phyloP scores from a whole-genome alignment of 2,329 filamentous ascomycete genomes.

The Ascochyta pisi region DNA sequence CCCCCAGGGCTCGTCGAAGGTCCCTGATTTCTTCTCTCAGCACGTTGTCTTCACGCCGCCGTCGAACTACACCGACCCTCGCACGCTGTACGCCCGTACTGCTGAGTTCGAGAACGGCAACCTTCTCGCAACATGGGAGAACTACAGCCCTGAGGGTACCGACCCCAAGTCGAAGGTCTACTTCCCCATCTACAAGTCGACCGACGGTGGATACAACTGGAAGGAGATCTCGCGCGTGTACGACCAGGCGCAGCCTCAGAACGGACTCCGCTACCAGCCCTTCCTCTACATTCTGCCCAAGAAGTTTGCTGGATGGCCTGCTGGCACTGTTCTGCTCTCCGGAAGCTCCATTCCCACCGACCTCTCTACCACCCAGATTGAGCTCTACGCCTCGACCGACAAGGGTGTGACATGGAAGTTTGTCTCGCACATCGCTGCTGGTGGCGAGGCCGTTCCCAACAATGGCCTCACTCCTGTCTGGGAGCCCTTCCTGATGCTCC shows the following conservation, averaged over 20 bases:
- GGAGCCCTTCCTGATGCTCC: constrained; percentile 72
- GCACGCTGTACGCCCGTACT: constrained; percentile 61
- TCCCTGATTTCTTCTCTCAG: constrained; percentile 39
- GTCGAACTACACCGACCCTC: constrained; percentile 54
- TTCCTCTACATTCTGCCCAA: constrained; percentile 69
- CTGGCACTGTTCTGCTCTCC: constrained; percentile 68
- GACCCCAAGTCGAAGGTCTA: constrained; percentile 48
- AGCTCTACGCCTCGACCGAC: constrained; percentile 71
- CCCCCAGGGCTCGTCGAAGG: constrained; percentile 26
- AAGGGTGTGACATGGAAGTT: constrained; percentile 70
- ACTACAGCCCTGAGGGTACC: constrained; percentile 55
- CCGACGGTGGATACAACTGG: constrained; percentile 63
- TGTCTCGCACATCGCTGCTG: constrained; percentile 68
- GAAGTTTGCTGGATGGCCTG: constrained; percentile 63
- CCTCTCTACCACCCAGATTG: constrained; percentile 69
- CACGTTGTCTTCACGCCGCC: constrained; percentile 54
- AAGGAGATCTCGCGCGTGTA: constrained; percentile 66
- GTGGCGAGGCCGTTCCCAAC: constrained; percentile 66
- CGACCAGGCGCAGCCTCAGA: constrained; percentile 69
- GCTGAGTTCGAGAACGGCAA: constrained; percentile 54
- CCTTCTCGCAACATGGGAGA: constrained; percentile 63
- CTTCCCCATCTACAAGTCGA: constrained; percentile 57
- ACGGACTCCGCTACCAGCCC: constrained; percentile 73
- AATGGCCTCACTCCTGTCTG: constrained; percentile 74
- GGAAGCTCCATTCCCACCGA: constrained; percentile 67